Evolutionary conservation across 2,329 filamentous ascomycete species (phyloP).

Genomic region (Fusarium sp.): DNA sequence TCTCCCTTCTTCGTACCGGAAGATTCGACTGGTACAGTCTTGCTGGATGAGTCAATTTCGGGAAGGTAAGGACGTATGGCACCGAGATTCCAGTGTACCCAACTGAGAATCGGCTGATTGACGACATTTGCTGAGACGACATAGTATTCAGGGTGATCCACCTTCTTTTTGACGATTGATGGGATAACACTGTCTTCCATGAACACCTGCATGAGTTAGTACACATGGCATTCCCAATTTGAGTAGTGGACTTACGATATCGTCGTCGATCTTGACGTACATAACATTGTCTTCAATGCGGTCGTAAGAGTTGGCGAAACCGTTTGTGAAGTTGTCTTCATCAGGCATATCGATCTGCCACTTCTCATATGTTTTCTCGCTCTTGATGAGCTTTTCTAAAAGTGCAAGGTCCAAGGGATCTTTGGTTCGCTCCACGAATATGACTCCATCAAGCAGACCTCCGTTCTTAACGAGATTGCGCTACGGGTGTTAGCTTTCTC

Average conservation of each 20-base stretch:
- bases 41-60: conserved; percentile 49
- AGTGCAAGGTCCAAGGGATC: conserved; percentile 53
- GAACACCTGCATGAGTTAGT: conserved; percentile 45
- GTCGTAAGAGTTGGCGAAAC: conserved; percentile 56
- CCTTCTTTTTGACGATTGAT: conserved; percentile 63
- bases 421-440: conserved; percentile 57
- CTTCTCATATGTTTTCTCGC: conserved; percentile 53
- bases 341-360: conserved; percentile 50
- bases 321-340: conserved; percentile 45
- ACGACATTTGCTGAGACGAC: conserved; percentile 67
- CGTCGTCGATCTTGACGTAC: conserved; percentile 54
- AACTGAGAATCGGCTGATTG: conserved; percentile 65
- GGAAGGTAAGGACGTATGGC: conserved; percentile 65
- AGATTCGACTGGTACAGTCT: conserved; percentile 41
- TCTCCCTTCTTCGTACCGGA: conserved; percentile 31
- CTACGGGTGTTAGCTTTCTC: conserved; percentile 35
- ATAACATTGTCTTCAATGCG: conserved; percentile 59
- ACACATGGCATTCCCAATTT: rapidly evolving
- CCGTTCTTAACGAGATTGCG: conserved; percentile 58
- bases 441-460: conserved; percentile 58
- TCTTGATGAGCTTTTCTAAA: conserved; percentile 52
- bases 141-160: conserved; percentile 61
- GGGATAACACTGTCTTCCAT: conserved; percentile 58
- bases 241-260: conserved; percentile 48
- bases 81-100: conserved; percentile 65